phyloP scores from a whole-genome alignment of 73 alveolate genomes.

The Paramecium octaurelia region DNA sequence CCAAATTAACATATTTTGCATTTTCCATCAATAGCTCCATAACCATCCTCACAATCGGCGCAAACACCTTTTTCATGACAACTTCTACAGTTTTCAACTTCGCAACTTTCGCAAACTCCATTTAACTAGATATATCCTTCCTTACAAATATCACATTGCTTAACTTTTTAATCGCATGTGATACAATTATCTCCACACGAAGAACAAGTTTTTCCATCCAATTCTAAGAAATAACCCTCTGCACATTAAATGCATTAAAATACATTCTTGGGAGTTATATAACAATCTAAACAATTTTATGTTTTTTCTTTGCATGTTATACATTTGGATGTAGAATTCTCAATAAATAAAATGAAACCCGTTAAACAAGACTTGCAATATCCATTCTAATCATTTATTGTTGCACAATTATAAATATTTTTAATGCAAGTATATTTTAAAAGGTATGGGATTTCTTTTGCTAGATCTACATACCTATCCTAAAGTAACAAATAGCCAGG shows the following conservation, averaged over 20 bases:
- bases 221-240: background rate
- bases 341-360: background rate
- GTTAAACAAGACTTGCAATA: background rate
- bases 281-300: background rate
- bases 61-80: background rate
- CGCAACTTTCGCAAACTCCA: background rate
- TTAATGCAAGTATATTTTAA: background rate
- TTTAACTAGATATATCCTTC: background rate
- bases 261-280: background rate
- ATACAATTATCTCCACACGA: background rate
- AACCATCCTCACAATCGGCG: background rate
- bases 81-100: background rate
- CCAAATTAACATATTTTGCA: background rate
- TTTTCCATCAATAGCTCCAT: slow-evolving; percentile 12
- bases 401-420: background rate
- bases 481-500: slow-evolving; percentile 16
- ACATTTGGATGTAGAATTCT: background rate
- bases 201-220: background rate
- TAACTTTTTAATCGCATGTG: background rate
- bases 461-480: background rate
- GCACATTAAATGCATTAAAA: background rate
- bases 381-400: background rate
- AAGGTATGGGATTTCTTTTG: background rate
- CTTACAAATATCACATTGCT: background rate
- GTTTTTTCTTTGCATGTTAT: background rate